Evolutionary conservation across 345 rosid genomes (phyloP).

Genomic region (Sisymbrium irio): DNA sequence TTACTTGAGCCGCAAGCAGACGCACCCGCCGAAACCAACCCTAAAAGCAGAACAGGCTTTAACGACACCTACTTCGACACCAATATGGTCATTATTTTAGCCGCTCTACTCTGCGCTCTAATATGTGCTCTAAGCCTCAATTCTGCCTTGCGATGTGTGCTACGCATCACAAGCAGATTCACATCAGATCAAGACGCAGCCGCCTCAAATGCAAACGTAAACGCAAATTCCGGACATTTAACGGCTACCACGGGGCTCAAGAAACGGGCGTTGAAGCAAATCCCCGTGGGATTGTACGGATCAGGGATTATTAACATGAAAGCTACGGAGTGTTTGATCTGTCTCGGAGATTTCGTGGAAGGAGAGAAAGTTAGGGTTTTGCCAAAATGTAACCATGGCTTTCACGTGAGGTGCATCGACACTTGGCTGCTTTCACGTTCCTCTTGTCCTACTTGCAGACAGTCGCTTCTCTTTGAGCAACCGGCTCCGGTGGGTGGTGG

Average conservation of each 20-base stretch:
- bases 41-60: conserved; percentile 20
- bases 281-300: conserved; percentile 49
- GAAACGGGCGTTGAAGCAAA: conserved; percentile 54
- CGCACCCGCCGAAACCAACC: conserved; percentile 15
- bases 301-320: conserved; percentile 37
- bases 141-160: conserved; percentile 56
- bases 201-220: conserved; percentile 35
- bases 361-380: conserved; percentile 68
- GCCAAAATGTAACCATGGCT: conserved; percentile 70
- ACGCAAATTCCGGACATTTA: conserved; percentile 23
- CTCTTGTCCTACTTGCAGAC: conserved; percentile 75
- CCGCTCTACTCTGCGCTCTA: conserved; percentile 64
- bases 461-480: conserved; percentile 44
- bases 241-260: conserved; percentile 47
- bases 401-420: conserved; percentile 68
- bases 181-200: conserved; percentile 22
- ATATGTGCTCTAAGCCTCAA: conserved; percentile 68
- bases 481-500: conserved; percentile 28
- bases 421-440: conserved; percentile 63
- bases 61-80: conserved; percentile 53
- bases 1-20: conserved; percentile 24
- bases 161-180: conserved; percentile 56
- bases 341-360: conserved; percentile 64
- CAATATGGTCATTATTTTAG: conserved; percentile 72
- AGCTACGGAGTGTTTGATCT: conserved; percentile 67